phyloP scores from a whole-genome alignment of 768 basidiomycete species.

The Serendipita indica region DNA sequence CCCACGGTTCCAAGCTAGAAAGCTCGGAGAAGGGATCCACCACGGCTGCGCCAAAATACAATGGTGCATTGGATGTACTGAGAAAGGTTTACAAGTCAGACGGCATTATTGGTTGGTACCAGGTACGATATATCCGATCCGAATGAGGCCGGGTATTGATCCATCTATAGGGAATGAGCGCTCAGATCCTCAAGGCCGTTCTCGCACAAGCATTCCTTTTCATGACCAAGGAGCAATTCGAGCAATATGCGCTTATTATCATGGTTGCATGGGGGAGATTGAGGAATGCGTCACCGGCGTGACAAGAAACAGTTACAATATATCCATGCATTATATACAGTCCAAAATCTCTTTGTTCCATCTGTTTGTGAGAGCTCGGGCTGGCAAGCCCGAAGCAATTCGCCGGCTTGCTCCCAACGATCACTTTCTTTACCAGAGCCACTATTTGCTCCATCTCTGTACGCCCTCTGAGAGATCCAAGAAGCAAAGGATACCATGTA shows the following conservation, averaged over 20 bases:
- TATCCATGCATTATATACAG: too few species aligned
- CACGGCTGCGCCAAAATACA: constrained; percentile 28
- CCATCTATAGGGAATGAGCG: constrained; percentile 67
- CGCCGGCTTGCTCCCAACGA: too few species aligned
- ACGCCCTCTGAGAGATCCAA: too few species aligned
- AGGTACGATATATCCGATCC: constrained; percentile 36
- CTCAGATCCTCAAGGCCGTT: constrained; percentile 92
- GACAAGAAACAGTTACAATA: background rate
- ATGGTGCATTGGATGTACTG: constrained; percentile 68
- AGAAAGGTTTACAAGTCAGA: constrained; percentile 53
- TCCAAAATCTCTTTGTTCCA: too few species aligned
- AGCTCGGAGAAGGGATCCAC: constrained; percentile 24
- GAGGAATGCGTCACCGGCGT: background rate
- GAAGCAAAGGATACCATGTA: background rate
- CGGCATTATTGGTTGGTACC: constrained; percentile 89
- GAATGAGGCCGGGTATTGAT: background rate
- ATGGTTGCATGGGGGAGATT: constrained; percentile 32
- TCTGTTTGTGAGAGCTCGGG: too few species aligned
- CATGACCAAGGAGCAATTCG: constrained; percentile 95
- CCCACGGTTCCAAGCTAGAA: constrained; percentile 32
- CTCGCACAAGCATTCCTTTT: constrained; percentile 90
- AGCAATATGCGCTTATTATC: constrained; percentile 66
- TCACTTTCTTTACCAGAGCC: too few species aligned
- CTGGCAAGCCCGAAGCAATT: too few species aligned
- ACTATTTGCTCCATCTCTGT: too few species aligned